Evolutionary conservation across 2,329 filamentous ascomycete genomes (phyloP).

Genomic region (Talaromyces sp.): DNA sequence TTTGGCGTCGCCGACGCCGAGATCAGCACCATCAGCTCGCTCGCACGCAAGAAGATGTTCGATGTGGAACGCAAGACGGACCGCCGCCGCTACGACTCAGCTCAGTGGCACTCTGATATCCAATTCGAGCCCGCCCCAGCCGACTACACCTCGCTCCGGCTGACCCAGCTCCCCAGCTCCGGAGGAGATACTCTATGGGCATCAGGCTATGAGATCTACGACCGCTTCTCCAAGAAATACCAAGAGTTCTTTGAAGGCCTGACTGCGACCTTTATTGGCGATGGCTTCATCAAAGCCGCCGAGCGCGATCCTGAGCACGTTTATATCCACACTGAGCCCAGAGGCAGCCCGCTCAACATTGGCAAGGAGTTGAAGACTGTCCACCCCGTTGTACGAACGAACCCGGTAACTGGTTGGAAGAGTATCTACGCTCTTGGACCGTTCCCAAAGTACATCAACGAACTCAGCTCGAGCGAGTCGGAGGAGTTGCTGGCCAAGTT

Average conservation of each 20-base stretch:
- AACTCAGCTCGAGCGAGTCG: conserved; percentile 36
- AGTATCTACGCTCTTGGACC: conserved; percentile 46
- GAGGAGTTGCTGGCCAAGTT: neutral
- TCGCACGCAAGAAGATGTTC: conserved; percentile 29
- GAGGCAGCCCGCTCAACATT: conserved; percentile 46
- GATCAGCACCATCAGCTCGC: conserved; percentile 43
- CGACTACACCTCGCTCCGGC: conserved; percentile 59
- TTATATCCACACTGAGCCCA: neutral
- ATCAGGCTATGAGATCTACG: conserved; percentile 62
- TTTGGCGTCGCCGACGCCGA: conserved; percentile 44
- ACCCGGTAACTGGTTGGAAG: conserved; percentile 62
- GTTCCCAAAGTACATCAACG: conserved; percentile 40
- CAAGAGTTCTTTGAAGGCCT: conserved; percentile 52
- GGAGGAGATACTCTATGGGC: conserved; percentile 64
- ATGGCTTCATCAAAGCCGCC: conserved; percentile 1
- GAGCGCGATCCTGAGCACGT: neutral
- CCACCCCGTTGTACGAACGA: conserved; percentile 57
- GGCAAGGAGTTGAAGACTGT: conserved; percentile 46
- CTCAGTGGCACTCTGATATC: conserved; percentile 57
- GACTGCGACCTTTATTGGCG: conserved; percentile 41
- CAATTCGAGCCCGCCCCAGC: conserved; percentile 60
- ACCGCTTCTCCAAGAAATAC: conserved; percentile 54
- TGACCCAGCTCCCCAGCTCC: conserved; percentile 52
- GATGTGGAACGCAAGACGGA: conserved; percentile 46
- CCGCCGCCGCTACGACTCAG: conserved; percentile 34